Evolutionary conservation across 2,329 filamentous ascomycete genomes (phyloP).

Genomic region (Paracoccidioides lutzii): DNA sequence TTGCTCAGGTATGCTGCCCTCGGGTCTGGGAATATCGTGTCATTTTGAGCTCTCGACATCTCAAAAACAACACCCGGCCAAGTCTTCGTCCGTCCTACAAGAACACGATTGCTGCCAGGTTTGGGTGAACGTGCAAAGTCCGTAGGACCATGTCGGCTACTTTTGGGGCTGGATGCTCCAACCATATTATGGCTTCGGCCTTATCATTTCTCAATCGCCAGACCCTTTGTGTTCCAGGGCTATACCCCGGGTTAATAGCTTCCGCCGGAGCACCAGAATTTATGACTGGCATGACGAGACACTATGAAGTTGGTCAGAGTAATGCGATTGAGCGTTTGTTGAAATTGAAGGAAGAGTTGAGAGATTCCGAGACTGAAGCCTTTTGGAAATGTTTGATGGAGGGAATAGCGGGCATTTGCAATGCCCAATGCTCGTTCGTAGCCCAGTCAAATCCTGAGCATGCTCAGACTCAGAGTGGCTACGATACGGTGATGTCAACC

Average conservation of each 20-base stretch:
- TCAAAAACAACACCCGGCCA: background rate
- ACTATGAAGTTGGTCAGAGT: conserved; percentile 41
- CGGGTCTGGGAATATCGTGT: background rate
- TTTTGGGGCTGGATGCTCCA: background rate
- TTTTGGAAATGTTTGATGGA: conserved; percentile 55
- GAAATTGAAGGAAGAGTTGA: conserved; percentile 44
- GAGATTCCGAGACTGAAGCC: conserved; percentile 40
- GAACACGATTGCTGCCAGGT: background rate
- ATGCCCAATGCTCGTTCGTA: conserved; percentile 56
- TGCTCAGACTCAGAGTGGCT: conserved; percentile 44
- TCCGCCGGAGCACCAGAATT: background rate
- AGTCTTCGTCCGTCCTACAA: background rate
- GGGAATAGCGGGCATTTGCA: conserved; percentile 48
- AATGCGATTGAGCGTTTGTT: conserved; percentile 49
- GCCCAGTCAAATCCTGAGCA: conserved; percentile 45
- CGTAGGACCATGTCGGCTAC: background rate
- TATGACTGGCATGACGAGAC: conserved; percentile 2
- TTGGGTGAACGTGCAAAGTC: background rate
- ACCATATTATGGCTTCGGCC: background rate
- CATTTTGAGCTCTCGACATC: background rate
- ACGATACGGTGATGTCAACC: conserved; percentile 48
- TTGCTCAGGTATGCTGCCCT: background rate
- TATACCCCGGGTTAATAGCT: background rate
- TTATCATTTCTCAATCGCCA: background rate
- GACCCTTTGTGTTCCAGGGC: background rate